phyloP scores from a whole-genome alignment of 306 rosid genomes.

The Glycine tomentella region DNA sequence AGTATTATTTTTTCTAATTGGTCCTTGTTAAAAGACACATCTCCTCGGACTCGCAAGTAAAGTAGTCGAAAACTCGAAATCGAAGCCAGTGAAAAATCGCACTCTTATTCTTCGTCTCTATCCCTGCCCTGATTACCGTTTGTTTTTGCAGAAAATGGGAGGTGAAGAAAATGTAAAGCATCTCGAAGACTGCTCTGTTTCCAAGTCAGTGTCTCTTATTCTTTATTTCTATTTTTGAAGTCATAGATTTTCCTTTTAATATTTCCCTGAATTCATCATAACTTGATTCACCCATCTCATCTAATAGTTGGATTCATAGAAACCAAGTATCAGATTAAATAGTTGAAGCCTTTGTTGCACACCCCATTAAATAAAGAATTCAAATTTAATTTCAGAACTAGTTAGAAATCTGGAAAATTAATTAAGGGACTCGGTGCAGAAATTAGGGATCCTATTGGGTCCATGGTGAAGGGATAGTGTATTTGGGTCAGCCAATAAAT shows the following conservation, averaged over 20 bases:
- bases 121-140: background rate
- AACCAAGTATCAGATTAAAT: slow-evolving; percentile 5
- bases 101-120: background rate
- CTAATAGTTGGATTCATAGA: background rate
- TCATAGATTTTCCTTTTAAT: background rate
- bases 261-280: slow-evolving; percentile 2
- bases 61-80: too few relatives aligned
- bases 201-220: slow-evolving; percentile 66
- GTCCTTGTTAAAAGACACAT: background rate
- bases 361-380: background rate
- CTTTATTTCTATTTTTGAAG: background rate
- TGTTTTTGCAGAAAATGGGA: slow-evolving; percentile 53
- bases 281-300: slow-evolving; percentile 14
- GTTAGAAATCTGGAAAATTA: background rate
- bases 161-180: slow-evolving; percentile 80
- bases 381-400: background rate
- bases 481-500: background rate
- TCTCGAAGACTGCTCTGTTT: slow-evolving; percentile 87
- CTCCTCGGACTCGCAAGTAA: background rate
- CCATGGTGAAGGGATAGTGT: background rate
- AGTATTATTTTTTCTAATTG: background rate
- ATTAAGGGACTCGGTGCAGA: background rate
- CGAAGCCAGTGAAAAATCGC: background rate
- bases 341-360: background rate
- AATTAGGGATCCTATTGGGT: slow-evolving; percentile 30